A percentile compares a stretch with the other conserved stretches of the same genome.
phyloP scores from a whole-genome alignment of 306 rosid species.

The Cucumis melo region DNA sequence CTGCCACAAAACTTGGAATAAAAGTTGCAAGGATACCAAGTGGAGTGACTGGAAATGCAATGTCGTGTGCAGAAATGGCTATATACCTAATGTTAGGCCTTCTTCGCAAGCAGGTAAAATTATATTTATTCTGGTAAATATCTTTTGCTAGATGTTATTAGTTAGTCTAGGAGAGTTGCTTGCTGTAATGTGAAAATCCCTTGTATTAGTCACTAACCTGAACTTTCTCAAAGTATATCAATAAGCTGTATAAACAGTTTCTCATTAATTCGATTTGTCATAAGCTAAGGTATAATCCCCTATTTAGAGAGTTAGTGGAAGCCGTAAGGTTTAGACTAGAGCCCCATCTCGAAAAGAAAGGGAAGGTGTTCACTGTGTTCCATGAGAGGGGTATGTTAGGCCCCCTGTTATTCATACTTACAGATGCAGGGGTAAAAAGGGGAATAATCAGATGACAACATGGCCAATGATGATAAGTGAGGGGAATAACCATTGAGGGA shows the following conservation, averaged over 20 bases:
- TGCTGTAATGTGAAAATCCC: neutral
- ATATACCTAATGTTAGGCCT: conserved; percentile 74
- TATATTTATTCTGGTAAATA: neutral
- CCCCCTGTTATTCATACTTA: too few relatives aligned
- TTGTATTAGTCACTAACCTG: neutral
- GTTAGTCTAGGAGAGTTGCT: neutral
- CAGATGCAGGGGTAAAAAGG: too few relatives aligned
- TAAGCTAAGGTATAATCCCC: neutral
- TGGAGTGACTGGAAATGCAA: conserved; percentile 59
- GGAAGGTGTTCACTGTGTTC: neutral
- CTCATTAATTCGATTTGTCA: neutral
- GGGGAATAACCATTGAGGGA: too few relatives aligned
- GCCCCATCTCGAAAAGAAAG: too few relatives aligned
- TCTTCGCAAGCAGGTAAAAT: conserved; percentile 74
- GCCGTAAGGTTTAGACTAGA: too few relatives aligned
- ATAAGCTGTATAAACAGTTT: neutral
- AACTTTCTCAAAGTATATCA: neutral
- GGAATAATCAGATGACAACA: too few relatives aligned
- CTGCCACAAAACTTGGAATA: conserved; percentile 78
- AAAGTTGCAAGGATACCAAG: conserved; percentile 83
- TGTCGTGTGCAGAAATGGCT: conserved; percentile 88
- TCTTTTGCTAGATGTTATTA: neutral
- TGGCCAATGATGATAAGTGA: too few relatives aligned
- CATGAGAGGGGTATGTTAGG: neutral
- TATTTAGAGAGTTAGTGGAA: neutral